Conservation (phyloP, 1,139 yeast species). For the Yamadazyma diospyri region DNA sequence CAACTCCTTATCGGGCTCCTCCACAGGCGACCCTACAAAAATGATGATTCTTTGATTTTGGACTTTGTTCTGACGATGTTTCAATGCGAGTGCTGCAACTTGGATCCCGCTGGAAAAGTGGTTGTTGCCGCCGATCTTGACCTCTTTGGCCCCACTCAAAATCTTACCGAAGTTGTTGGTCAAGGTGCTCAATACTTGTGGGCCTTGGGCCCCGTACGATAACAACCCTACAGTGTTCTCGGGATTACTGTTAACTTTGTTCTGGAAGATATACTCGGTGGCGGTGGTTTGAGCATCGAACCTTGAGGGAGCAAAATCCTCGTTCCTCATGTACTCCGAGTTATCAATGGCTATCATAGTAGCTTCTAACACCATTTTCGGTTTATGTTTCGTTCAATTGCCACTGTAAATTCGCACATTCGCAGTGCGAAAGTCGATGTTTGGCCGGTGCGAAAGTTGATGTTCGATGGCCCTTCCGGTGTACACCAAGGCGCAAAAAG, state of each 20-base stretch:
- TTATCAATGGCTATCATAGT: constrained; percentile 94
- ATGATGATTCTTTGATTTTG: constrained; percentile 89
- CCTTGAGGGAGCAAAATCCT: constrained; percentile 86
- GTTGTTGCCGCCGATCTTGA: constrained; percentile 64
- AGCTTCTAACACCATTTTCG: constrained; percentile 84
- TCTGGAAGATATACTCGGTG: constrained; percentile 83
- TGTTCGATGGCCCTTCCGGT: constrained; percentile 1
- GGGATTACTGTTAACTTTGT: constrained; percentile 84
- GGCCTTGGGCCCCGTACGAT: constrained; percentile 83
- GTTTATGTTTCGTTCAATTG: constrained; percentile 1
- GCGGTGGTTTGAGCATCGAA: constrained; percentile 93
- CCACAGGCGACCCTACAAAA: constrained; percentile 86
- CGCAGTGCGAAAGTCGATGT: no score
- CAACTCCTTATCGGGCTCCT: constrained; percentile 67
- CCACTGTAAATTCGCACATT: constrained; percentile 3
- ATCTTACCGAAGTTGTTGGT: constrained; percentile 87
- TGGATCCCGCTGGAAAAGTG: constrained; percentile 85
- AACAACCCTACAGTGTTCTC: constrained; percentile 91
- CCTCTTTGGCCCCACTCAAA: constrained; percentile 82
- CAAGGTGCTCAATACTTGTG: constrained; percentile 82
- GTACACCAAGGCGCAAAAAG: constrained; percentile 30
- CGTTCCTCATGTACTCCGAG: constrained; percentile 94
- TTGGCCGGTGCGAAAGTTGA: not conserved
- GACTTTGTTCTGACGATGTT: constrained; percentile 91
- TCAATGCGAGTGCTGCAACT: constrained; percentile 95